Percentiles rank a stretch among this genome's conserved stretches.
Conservation (phyloP, 768 basidiomycete genomes). For the Collybiopsis confluens region DNA sequence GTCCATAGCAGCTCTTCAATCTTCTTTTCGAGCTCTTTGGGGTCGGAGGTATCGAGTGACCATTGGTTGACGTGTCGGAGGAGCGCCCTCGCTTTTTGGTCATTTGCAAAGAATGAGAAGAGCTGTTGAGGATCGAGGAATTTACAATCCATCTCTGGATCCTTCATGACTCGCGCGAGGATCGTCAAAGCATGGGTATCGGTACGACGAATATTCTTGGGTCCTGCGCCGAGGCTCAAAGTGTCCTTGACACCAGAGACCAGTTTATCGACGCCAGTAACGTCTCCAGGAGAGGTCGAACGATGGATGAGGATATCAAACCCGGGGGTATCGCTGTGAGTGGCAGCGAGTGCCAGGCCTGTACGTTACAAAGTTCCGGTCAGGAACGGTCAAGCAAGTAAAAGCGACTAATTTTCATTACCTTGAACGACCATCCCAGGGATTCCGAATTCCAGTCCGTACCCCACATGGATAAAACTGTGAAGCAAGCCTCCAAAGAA, state of each 20-base stretch:
- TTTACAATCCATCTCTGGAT: slow-evolving; percentile 22
- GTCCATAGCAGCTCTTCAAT: slow-evolving; percentile 62
- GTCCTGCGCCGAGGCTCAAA: slow-evolving; percentile 21
- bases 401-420: slow-evolving; percentile 15
- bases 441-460: slow-evolving; percentile 58
- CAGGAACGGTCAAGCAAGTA: slow-evolving; percentile 31
- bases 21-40: slow-evolving; percentile 44
- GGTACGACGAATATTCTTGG: not conserved
- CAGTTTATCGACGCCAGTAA: slow-evolving; percentile 25
- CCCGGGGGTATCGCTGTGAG: slow-evolving; percentile 52
- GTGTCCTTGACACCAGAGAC: not conserved
- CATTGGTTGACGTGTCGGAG: slow-evolving; percentile 38
- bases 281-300: not conserved
- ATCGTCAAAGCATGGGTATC: slow-evolving; percentile 6
- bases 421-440: slow-evolving; percentile 63
- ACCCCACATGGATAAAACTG: slow-evolving; percentile 60
- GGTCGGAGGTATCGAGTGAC: slow-evolving; percentile 31
- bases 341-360: slow-evolving; percentile 57
- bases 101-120: slow-evolving; percentile 27
- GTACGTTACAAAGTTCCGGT: slow-evolving; percentile 21
- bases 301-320: slow-evolving; percentile 22
- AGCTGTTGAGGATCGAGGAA: slow-evolving; percentile 8
- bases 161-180: slow-evolving; percentile 37
- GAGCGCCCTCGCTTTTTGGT: slow-evolving; percentile 33
- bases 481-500: slow-evolving; percentile 56